Evolutionary conservation across 116 monocot genomes (phyloP).

Genomic region (Phalaenopsis hybrid): DNA sequence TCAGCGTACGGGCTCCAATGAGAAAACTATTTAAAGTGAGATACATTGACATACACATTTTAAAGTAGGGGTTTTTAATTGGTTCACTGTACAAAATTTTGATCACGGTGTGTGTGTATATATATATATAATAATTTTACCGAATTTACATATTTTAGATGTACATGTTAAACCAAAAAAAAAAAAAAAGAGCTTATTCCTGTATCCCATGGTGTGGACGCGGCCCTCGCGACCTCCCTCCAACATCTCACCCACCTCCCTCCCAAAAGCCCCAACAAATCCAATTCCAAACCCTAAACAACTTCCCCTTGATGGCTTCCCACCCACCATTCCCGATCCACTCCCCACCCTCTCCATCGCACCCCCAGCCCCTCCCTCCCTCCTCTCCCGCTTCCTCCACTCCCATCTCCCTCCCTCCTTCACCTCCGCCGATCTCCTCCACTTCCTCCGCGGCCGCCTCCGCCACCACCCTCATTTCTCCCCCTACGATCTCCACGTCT

Average conservation of each 20-base stretch:
- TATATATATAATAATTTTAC: too few relatives aligned
- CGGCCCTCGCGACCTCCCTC: neutral
- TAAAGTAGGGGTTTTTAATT: too few relatives aligned
- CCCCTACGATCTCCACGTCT: slow-evolving; percentile 53
- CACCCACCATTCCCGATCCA: neutral
- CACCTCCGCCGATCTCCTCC: slow-evolving; percentile 32
- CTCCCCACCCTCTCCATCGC: slow-evolving; percentile 17
- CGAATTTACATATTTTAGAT: too few relatives aligned
- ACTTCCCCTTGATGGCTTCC: neutral
- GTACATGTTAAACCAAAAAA: too few relatives aligned
- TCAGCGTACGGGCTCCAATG: too few relatives aligned
- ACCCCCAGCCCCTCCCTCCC: slow-evolving; percentile 18
- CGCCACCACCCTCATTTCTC: slow-evolving; percentile 53
- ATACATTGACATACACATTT: too few relatives aligned
- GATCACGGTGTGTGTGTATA: too few relatives aligned
- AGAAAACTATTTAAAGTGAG: too few relatives aligned
- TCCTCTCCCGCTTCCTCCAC: slow-evolving; percentile 27
- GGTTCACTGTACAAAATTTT: too few relatives aligned
- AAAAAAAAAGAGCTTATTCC: neutral
- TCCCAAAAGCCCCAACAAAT: neutral
- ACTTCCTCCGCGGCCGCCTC: slow-evolving; percentile 38
- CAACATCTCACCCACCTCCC: neutral
- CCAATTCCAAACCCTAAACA: neutral
- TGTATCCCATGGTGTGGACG: neutral
- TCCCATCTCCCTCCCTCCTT: slow-evolving; percentile 23